Percentiles rank a stretch among this genome's conserved stretches.
These are phyloP conservation scores for Aspergillus hortae DNA, from an alignment of 2,329 filamentous ascomycete genomes.

Conservation along the genomic window DNA sequence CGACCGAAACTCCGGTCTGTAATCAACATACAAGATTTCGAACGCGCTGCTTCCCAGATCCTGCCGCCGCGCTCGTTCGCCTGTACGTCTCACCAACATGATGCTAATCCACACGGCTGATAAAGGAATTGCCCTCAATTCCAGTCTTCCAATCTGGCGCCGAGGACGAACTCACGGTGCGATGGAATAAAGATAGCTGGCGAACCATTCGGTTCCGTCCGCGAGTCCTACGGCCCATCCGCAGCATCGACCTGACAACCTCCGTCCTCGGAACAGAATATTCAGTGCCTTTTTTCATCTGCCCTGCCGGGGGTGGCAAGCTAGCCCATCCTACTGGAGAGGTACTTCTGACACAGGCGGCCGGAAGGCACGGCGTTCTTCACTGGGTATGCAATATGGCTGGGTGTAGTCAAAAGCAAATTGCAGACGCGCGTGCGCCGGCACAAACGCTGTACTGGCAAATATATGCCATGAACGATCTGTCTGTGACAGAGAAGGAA, in stretches of 20 bases:
- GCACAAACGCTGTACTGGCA: constrained; percentile 4
- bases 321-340: constrained; percentile 3
- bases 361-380: neutral
- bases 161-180: neutral
- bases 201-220: constrained; percentile 6
- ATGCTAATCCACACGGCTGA: neutral
- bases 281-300: constrained; percentile 4
- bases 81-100: neutral
- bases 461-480: neutral
- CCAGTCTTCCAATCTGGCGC: neutral
- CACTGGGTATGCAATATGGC: constrained; percentile 6
- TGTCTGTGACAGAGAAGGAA: constrained; percentile 1
- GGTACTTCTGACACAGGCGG: neutral
- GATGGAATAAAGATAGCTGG: constrained; percentile 4
- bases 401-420: neutral
- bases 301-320: constrained; percentile 4
- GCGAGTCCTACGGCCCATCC: constrained; percentile 2
- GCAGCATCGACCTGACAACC: neutral
- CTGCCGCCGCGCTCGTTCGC: neutral
- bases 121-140: neutral
- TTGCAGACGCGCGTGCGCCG: neutral
- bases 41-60: neutral
- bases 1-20: neutral
- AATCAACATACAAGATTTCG: neutral
- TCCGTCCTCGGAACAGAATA: constrained; percentile 3